Evolutionary conservation across 2,329 filamentous ascomycete genomes (phyloP).

Genomic region (Trichoderma simmonsii): DNA sequence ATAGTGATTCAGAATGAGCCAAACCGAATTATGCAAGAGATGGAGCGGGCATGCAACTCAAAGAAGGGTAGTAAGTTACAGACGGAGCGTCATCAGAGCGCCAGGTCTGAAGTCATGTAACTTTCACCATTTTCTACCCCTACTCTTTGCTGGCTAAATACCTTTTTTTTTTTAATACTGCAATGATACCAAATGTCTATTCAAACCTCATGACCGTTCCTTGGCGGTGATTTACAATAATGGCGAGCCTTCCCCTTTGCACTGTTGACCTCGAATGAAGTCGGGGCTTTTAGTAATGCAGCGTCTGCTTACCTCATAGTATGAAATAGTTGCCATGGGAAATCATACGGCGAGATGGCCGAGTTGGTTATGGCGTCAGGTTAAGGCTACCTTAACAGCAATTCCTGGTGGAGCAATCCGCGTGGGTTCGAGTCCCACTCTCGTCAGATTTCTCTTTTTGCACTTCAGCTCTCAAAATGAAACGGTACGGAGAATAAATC

Average conservation of each 20-base stretch:
- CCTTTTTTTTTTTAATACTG: too few relatives aligned
- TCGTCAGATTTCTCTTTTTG: conserved; percentile 17
- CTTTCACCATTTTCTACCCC: background rate
- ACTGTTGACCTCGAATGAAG: background rate
- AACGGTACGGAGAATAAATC: background rate
- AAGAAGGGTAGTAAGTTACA: background rate
- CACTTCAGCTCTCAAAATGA: background rate
- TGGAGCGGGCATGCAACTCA: conserved; percentile 15
- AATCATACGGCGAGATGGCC: conserved; percentile 18
- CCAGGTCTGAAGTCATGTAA: background rate
- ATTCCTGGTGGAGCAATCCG: conserved; percentile 23
- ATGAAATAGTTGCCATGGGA: background rate
- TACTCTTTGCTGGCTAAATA: background rate
- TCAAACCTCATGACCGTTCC: background rate
- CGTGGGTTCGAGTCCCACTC: conserved; percentile 22
- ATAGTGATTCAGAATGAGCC: conserved; percentile 23
- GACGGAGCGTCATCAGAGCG: background rate
- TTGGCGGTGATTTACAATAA: background rate
- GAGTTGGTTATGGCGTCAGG: conserved; percentile 22
- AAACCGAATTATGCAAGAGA: conserved; percentile 26
- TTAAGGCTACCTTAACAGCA: conserved; percentile 22
- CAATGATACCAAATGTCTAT: background rate
- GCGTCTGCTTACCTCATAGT: background rate
- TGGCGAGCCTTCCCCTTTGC: background rate
- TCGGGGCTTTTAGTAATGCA: too few relatives aligned